A percentile compares a stretch with the other conserved stretches of the same genome.
phyloP scores from a whole-genome alignment of 306 rosid genomes.

The Prosopis cineraria region DNA sequence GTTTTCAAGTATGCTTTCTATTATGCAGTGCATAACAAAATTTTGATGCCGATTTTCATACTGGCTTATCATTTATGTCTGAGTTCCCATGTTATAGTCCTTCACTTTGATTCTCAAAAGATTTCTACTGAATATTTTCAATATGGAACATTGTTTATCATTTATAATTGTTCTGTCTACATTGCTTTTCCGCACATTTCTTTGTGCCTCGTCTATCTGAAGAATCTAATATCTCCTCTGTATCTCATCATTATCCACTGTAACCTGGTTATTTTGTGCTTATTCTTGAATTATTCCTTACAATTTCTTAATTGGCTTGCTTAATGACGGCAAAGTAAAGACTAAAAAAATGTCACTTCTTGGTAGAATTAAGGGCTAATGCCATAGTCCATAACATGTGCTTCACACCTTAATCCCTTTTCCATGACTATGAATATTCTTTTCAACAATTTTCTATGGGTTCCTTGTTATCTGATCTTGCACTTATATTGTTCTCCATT shows the following conservation, averaged over 20 bases:
- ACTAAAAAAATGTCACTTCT: slow-evolving; percentile 4
- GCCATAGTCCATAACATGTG: slow-evolving; percentile 23
- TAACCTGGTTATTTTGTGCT: slow-evolving; percentile 5
- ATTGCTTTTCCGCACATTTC: neutral
- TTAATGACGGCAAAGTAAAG: neutral
- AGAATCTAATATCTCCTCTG: slow-evolving; percentile 2
- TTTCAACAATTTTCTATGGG: neutral
- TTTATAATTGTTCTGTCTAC: neutral
- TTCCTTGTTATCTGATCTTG: neutral
- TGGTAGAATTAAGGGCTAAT: slow-evolving; percentile 12
- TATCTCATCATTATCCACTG: neutral
- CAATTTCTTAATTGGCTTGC: neutral
- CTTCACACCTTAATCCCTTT: slow-evolving; percentile 1
- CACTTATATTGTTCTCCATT: neutral
- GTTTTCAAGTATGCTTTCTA: neutral
- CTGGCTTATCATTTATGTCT: neutral
- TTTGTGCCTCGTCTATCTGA: neutral
- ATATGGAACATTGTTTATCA: neutral
- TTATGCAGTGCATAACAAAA: neutral
- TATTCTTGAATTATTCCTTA: slow-evolving; percentile 16
- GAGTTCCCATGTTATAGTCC: neutral
- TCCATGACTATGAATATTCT: slow-evolving; percentile 10
- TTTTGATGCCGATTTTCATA: neutral
- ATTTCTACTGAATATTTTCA: neutral
- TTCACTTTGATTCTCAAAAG: neutral